phyloP scores from a whole-genome alignment of 805 yeast genomes.

The Yamadazyma scolyti region DNA sequence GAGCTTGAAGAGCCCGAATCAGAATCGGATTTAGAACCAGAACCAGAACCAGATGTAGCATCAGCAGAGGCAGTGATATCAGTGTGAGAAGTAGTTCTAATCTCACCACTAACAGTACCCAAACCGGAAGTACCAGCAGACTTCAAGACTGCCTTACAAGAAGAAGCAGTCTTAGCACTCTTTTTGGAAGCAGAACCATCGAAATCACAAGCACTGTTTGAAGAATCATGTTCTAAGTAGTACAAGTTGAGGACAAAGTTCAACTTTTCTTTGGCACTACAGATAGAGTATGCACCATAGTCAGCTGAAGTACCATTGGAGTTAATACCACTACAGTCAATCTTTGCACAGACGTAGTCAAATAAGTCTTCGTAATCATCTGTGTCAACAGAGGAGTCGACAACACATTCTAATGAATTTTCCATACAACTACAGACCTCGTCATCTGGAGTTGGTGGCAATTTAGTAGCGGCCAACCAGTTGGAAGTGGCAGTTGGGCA shows the following conservation, averaged over 20 bases:
- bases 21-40: constrained; percentile 16
- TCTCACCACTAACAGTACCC: constrained; percentile 45
- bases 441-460: constrained; percentile 44
- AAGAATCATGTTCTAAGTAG: constrained; percentile 26
- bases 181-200: constrained; percentile 39
- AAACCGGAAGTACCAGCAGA: constrained; percentile 72
- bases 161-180: constrained; percentile 27
- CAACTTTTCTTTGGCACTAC: constrained; percentile 32
- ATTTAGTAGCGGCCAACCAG: constrained; percentile 37
- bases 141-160: constrained; percentile 53
- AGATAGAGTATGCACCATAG: constrained; percentile 41
- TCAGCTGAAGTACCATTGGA: constrained; percentile 37
- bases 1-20: constrained; percentile 16
- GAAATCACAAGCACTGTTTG: constrained; percentile 33
- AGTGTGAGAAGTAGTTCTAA: constrained; percentile 19
- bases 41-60: constrained; percentile 22
- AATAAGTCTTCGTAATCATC: constrained; percentile 34
- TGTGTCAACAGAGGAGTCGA: constrained; percentile 20
- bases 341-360: constrained; percentile 24
- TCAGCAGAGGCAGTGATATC: constrained; percentile 19
- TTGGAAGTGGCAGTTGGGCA: constrained; percentile 31
- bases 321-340: constrained; percentile 35
- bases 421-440: constrained; percentile 34
- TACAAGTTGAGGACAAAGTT: constrained; percentile 37
- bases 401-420: constrained; percentile 33